Percentiles rank a stretch among this genome's conserved stretches.
Conservation (phyloP, 495 filamentous ascomycete genomes). For the Usnea hakonensis region DNA sequence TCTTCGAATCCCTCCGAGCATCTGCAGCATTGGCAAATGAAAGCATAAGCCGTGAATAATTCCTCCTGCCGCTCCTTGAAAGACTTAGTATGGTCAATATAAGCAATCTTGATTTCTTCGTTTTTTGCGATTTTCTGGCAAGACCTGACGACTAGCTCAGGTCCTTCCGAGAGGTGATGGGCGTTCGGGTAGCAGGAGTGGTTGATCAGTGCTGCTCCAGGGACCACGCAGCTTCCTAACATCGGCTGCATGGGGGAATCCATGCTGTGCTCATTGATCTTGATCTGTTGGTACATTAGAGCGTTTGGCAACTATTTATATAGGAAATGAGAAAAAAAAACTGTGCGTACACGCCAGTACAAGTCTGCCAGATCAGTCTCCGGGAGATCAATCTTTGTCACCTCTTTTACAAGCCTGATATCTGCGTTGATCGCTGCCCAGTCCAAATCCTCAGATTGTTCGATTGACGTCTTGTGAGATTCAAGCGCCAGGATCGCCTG, state of each 20-base stretch:
- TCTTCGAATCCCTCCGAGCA: not conserved
- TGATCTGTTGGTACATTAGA: not conserved
- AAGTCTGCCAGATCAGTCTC: not conserved
- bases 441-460: not conserved
- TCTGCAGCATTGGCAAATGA: not conserved
- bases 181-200: not conserved
- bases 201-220: conserved; percentile 6
- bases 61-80: not conserved
- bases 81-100: not conserved
- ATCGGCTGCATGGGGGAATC: not conserved
- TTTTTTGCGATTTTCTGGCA: not conserved
- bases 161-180: not conserved
- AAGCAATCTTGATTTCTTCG: not conserved
- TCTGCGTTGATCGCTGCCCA: not conserved
- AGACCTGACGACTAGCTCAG: not conserved
- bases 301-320: too few relatives aligned
- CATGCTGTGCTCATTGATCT: not conserved
- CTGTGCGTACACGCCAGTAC: not conserved
- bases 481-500: not conserved
- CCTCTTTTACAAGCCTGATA: not conserved
- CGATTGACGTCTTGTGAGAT: conserved; percentile 1
- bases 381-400: not conserved
- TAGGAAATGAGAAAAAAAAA: too few relatives aligned
- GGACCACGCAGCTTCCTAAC: conserved; percentile 3
- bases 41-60: not conserved